Conservation (phyloP, 2,329 filamentous ascomycete genomes). For the Penicillium sclerotiorum region DNA sequence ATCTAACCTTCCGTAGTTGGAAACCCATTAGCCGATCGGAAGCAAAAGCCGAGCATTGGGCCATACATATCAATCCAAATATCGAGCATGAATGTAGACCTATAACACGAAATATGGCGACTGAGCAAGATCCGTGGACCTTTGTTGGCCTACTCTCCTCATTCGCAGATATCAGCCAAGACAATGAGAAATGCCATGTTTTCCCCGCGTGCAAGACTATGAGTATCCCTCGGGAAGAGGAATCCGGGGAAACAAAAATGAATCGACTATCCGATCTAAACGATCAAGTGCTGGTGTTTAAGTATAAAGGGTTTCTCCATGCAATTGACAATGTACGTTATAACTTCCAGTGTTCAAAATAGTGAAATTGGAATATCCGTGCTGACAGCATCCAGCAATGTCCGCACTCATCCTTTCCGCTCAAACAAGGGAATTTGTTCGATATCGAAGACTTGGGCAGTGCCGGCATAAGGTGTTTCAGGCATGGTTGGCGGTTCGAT, state of each 20-base stretch:
- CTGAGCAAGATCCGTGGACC: neutral
- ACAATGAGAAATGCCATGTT: conserved; percentile 6
- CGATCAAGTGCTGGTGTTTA: conserved; percentile 66
- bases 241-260: neutral
- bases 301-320: conserved; percentile 61
- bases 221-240: conserved; percentile 8
- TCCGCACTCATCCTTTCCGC: conserved; percentile 65
- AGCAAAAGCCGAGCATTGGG: too few relatives aligned
- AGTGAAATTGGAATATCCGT: neutral
- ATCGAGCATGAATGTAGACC: neutral
- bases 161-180: conserved; percentile 11
- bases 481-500: conserved; percentile 70
- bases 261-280: conserved; percentile 45
- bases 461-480: conserved; percentile 63
- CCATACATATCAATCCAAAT: neutral
- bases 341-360: neutral
- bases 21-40: too few relatives aligned
- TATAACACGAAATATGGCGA: neutral
- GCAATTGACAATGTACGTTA: conserved; percentile 62
- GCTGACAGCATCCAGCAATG: conserved; percentile 52
- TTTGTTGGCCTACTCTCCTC: conserved; percentile 6
- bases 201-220: conserved; percentile 10
- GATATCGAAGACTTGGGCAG: conserved; percentile 69
- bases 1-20: too few relatives aligned
- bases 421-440: conserved; percentile 62